Conservation (phyloP, 805 yeast genomes). For the Candida schatavii region DNA sequence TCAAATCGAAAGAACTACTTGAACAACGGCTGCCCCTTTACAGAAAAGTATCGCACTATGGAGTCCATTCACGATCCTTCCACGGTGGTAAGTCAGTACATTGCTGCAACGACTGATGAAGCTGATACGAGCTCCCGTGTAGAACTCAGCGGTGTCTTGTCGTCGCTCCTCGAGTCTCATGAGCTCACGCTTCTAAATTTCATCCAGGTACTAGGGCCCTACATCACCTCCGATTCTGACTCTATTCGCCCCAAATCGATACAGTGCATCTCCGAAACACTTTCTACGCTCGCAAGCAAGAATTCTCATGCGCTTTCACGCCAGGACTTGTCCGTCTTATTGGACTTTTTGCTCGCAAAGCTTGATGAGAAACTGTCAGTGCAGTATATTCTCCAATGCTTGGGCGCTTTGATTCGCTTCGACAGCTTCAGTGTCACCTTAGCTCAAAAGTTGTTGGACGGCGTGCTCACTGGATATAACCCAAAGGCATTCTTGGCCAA, state of each 20-base stretch:
- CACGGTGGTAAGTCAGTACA: slow-evolving; percentile 35
- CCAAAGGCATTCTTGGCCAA: slow-evolving; percentile 60
- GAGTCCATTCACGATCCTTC: slow-evolving; percentile 16
- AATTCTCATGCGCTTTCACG: slow-evolving; percentile 24
- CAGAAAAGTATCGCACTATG: too few relatives aligned
- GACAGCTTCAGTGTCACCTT: slow-evolving; percentile 48
- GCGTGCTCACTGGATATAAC: slow-evolving; percentile 42
- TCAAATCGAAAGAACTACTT: too few relatives aligned
- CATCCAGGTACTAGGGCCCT: slow-evolving; percentile 57
- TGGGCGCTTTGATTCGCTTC: slow-evolving; percentile 40
- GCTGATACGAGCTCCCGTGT: slow-evolving; percentile 19
- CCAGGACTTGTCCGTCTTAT: slow-evolving; percentile 48
- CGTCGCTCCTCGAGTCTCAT: slow-evolving; percentile 18
- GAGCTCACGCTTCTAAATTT: slow-evolving; percentile 47
- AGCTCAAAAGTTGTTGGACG: slow-evolving; percentile 31
- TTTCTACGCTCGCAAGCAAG: slow-evolving; percentile 21
- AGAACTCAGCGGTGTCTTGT: slow-evolving; percentile 20
- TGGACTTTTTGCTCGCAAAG: slow-evolving; percentile 62
- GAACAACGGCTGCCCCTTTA: too few relatives aligned
- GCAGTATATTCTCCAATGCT: slow-evolving; percentile 50
- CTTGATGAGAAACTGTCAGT: slow-evolving; percentile 61
- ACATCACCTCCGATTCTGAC: slow-evolving; percentile 59
- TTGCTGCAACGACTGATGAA: slow-evolving; percentile 22
- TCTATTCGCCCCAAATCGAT: slow-evolving; percentile 47
- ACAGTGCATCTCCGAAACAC: slow-evolving; percentile 37